phyloP scores from a whole-genome alignment of 1,139 yeast genomes.

The Geotrichum siamense region DNA sequence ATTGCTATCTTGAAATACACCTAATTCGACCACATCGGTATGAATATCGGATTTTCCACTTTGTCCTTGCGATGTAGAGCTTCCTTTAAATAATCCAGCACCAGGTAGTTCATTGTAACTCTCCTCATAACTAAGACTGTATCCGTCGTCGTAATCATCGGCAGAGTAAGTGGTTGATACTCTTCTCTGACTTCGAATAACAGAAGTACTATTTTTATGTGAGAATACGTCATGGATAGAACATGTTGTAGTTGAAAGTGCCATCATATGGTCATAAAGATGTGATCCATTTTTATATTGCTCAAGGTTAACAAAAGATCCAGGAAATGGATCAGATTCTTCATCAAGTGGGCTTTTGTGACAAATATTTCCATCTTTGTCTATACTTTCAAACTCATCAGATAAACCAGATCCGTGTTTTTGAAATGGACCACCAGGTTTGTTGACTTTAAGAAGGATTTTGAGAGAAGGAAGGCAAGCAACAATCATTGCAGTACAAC shows the following conservation, averaged over 20 bases:
- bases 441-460: conserved; percentile 22
- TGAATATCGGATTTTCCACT: too few species aligned
- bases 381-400: conserved; percentile 8
- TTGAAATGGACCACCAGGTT: conserved; percentile 12
- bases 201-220: too few species aligned
- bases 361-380: conserved; percentile 5
- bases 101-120: background rate
- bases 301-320: conserved; percentile 9
- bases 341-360: conserved; percentile 6
- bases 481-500: conserved; percentile 29
- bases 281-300: conserved; percentile 15
- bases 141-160: conserved; percentile 12
- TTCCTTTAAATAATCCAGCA: too few species aligned
- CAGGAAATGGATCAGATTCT: conserved; percentile 6
- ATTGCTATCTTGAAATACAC: too few species aligned
- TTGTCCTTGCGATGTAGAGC: too few species aligned
- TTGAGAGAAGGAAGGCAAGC: conserved; percentile 30
- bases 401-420: conserved; percentile 13
- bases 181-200: too few species aligned
- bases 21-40: too few species aligned
- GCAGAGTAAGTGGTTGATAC: background rate
- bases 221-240: too few species aligned
- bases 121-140: conserved; percentile 5
- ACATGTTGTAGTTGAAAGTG: conserved; percentile 8
- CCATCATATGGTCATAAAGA: conserved; percentile 11